Evolutionary conservation across 2,329 filamentous ascomycete species (phyloP), one percentile per base, ranked within the genome.

Genomic region (Colletotrichum eleusines): DNA sequence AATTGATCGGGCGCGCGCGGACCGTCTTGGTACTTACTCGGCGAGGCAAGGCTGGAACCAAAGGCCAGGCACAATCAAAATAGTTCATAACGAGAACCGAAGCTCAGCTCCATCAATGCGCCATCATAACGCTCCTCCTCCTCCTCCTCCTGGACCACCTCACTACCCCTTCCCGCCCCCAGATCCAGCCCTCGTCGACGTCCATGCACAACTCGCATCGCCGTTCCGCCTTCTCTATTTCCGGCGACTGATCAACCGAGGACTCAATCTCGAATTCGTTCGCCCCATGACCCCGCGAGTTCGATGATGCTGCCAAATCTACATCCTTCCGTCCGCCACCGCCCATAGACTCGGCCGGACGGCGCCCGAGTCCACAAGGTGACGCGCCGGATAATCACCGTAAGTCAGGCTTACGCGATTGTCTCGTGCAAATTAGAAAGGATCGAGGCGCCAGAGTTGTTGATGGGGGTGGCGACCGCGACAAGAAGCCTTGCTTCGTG

Each of bases 181-280:
- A 42, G n/a, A 40, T 60, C 65, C 53, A 69, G 53, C 65, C 46
- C 44, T 50, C 44, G 20, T 18, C 50, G 54, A 69, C 50, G 69
- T 69, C 69, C 64, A 71, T 71, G 69, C 65, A 60, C 46, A 71
- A 71, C 26, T 53, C 44, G 64, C 69, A 68, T 53, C 69, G 64
- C 53, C 62, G 65, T 71, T 69, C 69, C 69, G 69, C 58, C 44
- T 59, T 60, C 68, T 54, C 65, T 71, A 69, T 69, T 71, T 71
- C 48, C 40, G 64, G 61, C 23, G 12, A 57, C 31, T 44, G 44
- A 23, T 48, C 57, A n/a, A n/a, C n/a, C n/a, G 26, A 63, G 35
- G 11, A 40, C 42, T 58, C 4, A 46, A 23, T 23, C 20, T 46
- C 38, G 38, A 11, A 12, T 5, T 3, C 44, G 2, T 12, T 9